Base-by-base conservation (phyloP, 2,329 filamentous ascomycete species). In the Fusarium lateritium region DNA sequence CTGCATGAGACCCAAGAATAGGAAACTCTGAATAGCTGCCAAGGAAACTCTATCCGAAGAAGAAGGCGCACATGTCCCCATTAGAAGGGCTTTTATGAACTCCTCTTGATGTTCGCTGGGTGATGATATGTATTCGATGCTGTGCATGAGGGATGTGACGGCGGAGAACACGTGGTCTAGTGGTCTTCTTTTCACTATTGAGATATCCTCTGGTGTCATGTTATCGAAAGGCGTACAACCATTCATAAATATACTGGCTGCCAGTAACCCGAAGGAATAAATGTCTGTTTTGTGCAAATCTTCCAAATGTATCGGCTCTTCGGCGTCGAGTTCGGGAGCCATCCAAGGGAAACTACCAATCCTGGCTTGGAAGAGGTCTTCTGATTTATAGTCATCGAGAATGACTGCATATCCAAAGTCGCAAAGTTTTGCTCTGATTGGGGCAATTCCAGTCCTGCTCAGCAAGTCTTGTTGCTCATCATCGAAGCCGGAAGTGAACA, bases 331-430 rank as follows among this genome's bases (percentile, higher is more conserved):
- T 3, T 56, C 54, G 4, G 54, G 54, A 8, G 54, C 34, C 43
- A 56, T 50, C 54, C 54, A 56, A 4, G 54, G 44, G 15, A 24
- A 31, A 36, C 34, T 56, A 2, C 54, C 54, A 2, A 56, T 36
- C 2, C 28, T 49, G 9, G 44, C 44, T 6, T 50, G 54, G 4
- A 56, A 56, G 3, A 50, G 3, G 8, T 28, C 31, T 3, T 50
- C 17, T 1, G 36, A 28, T 15, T 36, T 22, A 3, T 56, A 56
- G 5, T 56, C 54, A 9, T 34, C 43, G 0, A 56, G 15, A 2
- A 56, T 56, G 0, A 56, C 44, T 11, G 54, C 43, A 26, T 42
- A 56, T 3, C 54, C 54, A 13, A 56, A 56, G 10, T 56, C 54
- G 9, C 54, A 56, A 2, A 56, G 54, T 2, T 56, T 56, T 0